A percentile compares a stretch with the other conserved stretches of the same genome.
phyloP scores from a whole-genome alignment of 225 moss, liverwort and hornwort genomes.

The Physcomitrellopsis africana region DNA sequence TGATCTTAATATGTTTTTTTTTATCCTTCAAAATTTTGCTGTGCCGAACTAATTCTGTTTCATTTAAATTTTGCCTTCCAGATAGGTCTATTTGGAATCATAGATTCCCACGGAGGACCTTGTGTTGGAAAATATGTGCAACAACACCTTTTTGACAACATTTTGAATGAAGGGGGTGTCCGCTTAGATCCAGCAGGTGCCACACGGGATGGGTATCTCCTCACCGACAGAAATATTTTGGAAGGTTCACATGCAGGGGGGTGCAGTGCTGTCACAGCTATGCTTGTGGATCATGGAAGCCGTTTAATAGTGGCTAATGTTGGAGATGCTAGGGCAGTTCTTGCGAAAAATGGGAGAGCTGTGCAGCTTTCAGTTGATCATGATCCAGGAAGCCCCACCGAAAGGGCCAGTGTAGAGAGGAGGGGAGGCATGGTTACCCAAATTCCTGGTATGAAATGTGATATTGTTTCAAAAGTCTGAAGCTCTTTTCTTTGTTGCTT shows the following conservation, averaged over 20 bases:
- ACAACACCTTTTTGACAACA: slow-evolving; percentile 77
- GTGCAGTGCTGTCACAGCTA: slow-evolving; percentile 87
- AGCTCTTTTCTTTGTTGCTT: not conserved
- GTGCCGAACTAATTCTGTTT: slow-evolving; percentile 7
- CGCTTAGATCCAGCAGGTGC: slow-evolving; percentile 91
- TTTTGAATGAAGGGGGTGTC: slow-evolving; percentile 77
- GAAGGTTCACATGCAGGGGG: slow-evolving; percentile 65
- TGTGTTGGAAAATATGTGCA: slow-evolving; percentile 69
- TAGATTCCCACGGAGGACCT: slow-evolving; percentile 81
- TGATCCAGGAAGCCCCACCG: slow-evolving; percentile 72
- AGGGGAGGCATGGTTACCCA: slow-evolving; percentile 83
- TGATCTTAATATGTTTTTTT: no score
- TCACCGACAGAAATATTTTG: slow-evolving; percentile 85
- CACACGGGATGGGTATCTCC: slow-evolving; percentile 88
- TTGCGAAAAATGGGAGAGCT: slow-evolving; percentile 73
- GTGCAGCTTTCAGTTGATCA: slow-evolving; percentile 89
- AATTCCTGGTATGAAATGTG: slow-evolving; percentile 59
- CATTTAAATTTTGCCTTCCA: slow-evolving; percentile 31
- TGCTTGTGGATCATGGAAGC: slow-evolving; percentile 83
- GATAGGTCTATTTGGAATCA: slow-evolving; percentile 80
- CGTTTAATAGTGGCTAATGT: slow-evolving; percentile 92
- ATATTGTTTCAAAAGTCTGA: not conserved
- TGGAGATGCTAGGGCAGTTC: slow-evolving; percentile 82
- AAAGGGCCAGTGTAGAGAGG: slow-evolving; percentile 83
- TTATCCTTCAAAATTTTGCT: not conserved